Conservation (phyloP, 768 basidiomycete genomes). For the Phylloporus arenicola region DNA sequence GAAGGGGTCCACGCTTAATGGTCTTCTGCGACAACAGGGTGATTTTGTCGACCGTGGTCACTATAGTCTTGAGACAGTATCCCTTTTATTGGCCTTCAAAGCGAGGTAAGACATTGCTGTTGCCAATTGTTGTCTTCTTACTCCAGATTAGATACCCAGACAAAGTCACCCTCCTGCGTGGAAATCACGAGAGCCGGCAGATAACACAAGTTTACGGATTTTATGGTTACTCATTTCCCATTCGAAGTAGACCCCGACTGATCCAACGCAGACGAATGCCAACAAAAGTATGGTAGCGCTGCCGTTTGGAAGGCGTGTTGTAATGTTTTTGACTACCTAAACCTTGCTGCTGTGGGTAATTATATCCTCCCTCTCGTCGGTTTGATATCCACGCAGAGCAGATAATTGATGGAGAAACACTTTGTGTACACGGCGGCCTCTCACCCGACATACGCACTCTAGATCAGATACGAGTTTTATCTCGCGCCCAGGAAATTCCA, state of each 20-base stretch:
- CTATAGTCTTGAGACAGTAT: constrained; percentile 93
- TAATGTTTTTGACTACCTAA: constrained; percentile 92
- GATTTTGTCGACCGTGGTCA: constrained; percentile 98
- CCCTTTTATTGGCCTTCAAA: constrained; percentile 82
- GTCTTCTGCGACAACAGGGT: constrained; percentile 47
- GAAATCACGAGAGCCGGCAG: constrained; percentile 95
- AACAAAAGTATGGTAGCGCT: constrained; percentile 94
- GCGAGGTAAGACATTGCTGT: constrained; percentile 52
- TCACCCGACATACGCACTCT: constrained; percentile 94
- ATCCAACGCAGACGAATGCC: constrained; percentile 74
- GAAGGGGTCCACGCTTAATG: constrained; percentile 23
- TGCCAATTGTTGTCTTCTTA: constrained; percentile 3
- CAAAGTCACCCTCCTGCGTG: constrained; percentile 83
- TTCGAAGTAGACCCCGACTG: neutral
- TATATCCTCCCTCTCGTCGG: neutral
- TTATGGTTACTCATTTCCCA: constrained; percentile 55
- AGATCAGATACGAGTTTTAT: constrained; percentile 89
- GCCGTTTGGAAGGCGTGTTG: constrained; percentile 98
- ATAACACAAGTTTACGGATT: constrained; percentile 99
- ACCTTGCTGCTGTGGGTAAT: constrained; percentile 78
- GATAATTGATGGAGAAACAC: constrained; percentile 90
- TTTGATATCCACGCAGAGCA: constrained; percentile 24
- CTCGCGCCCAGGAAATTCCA: constrained; percentile 95
- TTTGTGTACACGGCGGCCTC: constrained; percentile 95
- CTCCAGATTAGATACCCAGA: constrained; percentile 71